phyloP scores from a whole-genome alignment of 371 early-diverging fungal species.

The Lichtheimia ramosa region DNA sequence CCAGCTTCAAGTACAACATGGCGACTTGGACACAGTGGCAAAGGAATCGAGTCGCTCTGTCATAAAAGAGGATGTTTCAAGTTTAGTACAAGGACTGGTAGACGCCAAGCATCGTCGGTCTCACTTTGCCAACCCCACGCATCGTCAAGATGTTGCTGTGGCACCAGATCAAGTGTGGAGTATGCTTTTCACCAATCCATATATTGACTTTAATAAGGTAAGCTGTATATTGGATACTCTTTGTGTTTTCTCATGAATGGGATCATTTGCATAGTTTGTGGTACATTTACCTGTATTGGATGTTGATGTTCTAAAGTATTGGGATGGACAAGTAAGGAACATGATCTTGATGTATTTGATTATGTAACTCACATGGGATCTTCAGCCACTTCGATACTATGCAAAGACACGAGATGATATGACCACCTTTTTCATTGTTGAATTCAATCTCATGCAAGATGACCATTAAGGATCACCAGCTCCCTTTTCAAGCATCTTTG shows the following conservation, averaged over 20 bases:
- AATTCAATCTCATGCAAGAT: slow-evolving; percentile 46
- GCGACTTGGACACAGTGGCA: background rate
- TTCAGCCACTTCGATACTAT: slow-evolving; percentile 58
- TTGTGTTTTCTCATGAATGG: background rate
- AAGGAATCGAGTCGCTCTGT: slow-evolving; percentile 34
- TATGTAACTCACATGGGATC: too few species aligned
- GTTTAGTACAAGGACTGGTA: slow-evolving; percentile 15
- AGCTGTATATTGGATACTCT: background rate
- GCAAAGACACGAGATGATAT: slow-evolving; percentile 50
- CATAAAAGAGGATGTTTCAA: slow-evolving; percentile 36
- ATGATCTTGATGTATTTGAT: too few species aligned
- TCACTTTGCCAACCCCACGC: slow-evolving; percentile 22
- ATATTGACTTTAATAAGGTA: slow-evolving; percentile 57
- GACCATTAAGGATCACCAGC: background rate
- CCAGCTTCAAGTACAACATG: slow-evolving; percentile 29
- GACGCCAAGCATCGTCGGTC: slow-evolving; percentile 40
- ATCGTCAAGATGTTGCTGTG: slow-evolving; percentile 38
- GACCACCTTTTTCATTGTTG: slow-evolving; percentile 55
- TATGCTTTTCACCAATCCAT: slow-evolving; percentile 72
- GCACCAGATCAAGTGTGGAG: slow-evolving; percentile 55
- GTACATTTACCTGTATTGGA: slow-evolving; percentile 65
- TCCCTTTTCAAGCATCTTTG: too few species aligned
- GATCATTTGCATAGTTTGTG: slow-evolving; percentile 15
- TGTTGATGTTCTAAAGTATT: slow-evolving; percentile 57
- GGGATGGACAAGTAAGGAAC: slow-evolving; percentile 63